Evolutionary conservation across 768 basidiomycete genomes (phyloP).

Genomic region (Gymnopilus junonius): DNA sequence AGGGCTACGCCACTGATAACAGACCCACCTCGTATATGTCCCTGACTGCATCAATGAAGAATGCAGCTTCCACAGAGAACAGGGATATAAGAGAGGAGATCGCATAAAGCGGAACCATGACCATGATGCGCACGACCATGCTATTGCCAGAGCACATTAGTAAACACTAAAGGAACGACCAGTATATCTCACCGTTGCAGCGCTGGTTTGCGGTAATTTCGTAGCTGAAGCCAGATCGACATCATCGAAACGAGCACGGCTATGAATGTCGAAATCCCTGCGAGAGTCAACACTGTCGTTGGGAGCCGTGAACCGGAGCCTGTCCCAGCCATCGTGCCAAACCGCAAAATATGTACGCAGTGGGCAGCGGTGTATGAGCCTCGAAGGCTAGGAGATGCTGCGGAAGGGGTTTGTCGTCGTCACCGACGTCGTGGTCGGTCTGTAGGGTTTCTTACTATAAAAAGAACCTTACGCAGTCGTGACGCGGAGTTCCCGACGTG

Average conservation of each 20-base stretch:
- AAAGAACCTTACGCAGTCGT: background rate
- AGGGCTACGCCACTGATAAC: background rate
- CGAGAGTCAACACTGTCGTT: constrained; percentile 56
- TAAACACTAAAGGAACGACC: background rate
- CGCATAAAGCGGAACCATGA: constrained; percentile 96
- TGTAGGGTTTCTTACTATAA: background rate
- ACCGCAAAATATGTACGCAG: too few species aligned
- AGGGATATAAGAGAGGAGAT: constrained; percentile 91
- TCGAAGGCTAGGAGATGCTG: background rate
- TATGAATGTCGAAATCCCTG: constrained; percentile 66
- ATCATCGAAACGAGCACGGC: constrained; percentile 75
- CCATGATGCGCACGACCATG: constrained; percentile 93
- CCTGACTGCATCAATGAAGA: constrained; percentile 92
- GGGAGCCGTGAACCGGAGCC: constrained; percentile 68
- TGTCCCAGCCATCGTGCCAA: constrained; percentile 17
- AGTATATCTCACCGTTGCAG: constrained; percentile 65
- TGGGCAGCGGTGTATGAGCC: background rate
- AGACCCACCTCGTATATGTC: constrained; percentile 91
- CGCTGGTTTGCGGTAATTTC: constrained; percentile 84
- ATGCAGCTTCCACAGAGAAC: constrained; percentile 92
- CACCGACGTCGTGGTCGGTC: background rate
- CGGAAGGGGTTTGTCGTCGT: background rate
- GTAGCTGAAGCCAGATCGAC: constrained; percentile 81
- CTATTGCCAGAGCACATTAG: constrained; percentile 38
- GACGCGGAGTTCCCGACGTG: background rate